Conservation (phyloP, 148 eudicot genomes). For the Rhododendron williamsianum region DNA sequence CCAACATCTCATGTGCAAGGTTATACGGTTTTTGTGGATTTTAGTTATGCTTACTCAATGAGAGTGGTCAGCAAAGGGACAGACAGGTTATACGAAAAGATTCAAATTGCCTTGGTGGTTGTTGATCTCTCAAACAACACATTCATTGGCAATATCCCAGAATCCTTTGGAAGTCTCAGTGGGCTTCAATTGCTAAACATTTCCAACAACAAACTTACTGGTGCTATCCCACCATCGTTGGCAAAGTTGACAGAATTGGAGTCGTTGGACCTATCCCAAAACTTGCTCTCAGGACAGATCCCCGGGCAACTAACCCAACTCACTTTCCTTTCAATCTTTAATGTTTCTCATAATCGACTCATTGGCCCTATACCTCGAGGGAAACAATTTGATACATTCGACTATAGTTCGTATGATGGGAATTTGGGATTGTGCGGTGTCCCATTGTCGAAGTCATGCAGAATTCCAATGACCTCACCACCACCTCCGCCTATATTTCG, state of each 20-base stretch:
- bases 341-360: neutral
- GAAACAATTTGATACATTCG: neutral
- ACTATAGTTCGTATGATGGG: neutral
- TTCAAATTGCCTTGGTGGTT: too few species aligned
- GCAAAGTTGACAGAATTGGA: neutral
- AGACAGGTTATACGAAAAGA: too few species aligned
- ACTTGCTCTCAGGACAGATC: neutral
- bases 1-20: too few species aligned
- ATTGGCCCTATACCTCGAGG: neutral
- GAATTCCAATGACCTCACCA: neutral
- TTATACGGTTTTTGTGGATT: too few species aligned
- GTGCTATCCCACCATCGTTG: neutral
- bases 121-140: too few species aligned
- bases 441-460: neutral
- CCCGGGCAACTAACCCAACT: neutral
- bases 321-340: neutral
- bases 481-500: neutral
- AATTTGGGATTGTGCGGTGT: neutral
- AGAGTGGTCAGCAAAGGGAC: too few species aligned
- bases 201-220: neutral
- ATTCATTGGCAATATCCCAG: too few species aligned
- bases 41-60: too few species aligned
- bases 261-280: neutral
- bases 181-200: too few species aligned
- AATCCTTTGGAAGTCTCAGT: too few species aligned